Evolutionary conservation across 371 early-diverging fungal species (phyloP).

Genomic region (Lichtheimia ornata): DNA sequence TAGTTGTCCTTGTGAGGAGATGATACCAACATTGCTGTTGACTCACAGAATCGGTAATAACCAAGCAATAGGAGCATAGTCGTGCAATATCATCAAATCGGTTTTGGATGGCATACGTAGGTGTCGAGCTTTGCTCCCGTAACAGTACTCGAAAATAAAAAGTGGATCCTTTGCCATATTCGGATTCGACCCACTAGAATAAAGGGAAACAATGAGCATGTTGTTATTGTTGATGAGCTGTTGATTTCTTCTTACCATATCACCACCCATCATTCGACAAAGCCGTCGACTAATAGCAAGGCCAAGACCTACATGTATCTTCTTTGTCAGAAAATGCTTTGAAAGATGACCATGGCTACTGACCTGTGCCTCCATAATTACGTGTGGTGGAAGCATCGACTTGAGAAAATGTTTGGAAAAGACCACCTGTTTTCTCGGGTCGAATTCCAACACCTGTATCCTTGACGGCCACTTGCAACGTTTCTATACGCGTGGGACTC

Average conservation of each 20-base stretch:
- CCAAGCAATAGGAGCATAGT: conserved; percentile 9
- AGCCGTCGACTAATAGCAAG: conserved; percentile 53
- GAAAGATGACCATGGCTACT: conserved; percentile 5
- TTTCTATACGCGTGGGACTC: background rate
- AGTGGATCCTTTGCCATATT: conserved; percentile 41
- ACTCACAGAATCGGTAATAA: conserved; percentile 13
- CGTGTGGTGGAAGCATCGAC: conserved; percentile 57
- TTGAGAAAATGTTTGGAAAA: conserved; percentile 66
- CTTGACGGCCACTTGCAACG: conserved; percentile 43
- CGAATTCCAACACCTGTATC: conserved; percentile 73
- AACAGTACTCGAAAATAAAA: conserved; percentile 44
- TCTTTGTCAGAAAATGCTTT: no score
- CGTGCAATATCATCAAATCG: conserved; percentile 11
- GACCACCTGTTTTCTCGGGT: conserved; percentile 40
- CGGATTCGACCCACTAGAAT: conserved; percentile 49
- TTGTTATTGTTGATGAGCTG: background rate
- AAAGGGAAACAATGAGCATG: background rate
- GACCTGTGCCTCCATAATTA: conserved; percentile 56
- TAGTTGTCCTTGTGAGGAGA: background rate
- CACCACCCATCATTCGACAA: conserved; percentile 58
- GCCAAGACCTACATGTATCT: conserved; percentile 31
- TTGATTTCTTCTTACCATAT: conserved; percentile 33
- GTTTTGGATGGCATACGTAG: conserved; percentile 26
- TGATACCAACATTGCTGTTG: conserved; percentile 7
- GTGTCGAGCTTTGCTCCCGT: conserved; percentile 17